phyloP scores from a whole-genome alignment of 768 basidiomycete species.

The Phylloporus sp. region DNA sequence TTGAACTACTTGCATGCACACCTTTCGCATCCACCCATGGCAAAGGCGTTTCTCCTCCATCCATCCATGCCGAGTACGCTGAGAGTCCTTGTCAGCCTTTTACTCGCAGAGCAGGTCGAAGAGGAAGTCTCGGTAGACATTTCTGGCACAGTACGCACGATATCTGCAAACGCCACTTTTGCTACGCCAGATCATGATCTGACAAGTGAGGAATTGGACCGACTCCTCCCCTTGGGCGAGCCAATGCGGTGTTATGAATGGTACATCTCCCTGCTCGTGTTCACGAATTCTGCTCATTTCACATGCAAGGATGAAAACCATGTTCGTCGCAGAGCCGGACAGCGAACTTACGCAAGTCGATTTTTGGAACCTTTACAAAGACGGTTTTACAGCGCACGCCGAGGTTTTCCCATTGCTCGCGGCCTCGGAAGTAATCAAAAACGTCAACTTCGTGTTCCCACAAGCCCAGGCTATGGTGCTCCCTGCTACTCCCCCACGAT shows the following conservation, averaged over 20 bases:
- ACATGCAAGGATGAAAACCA: constrained; percentile 75
- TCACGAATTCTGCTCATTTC: constrained; percentile 10
- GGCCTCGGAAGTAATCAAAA: constrained; percentile 94
- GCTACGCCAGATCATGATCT: constrained; percentile 58
- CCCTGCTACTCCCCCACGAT: constrained; percentile 63
- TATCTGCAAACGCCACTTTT: constrained; percentile 46
- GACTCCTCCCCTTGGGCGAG: constrained; percentile 53
- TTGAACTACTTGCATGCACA: constrained; percentile 74
- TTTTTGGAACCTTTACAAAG: constrained; percentile 93
- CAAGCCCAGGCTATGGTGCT: constrained; percentile 85
- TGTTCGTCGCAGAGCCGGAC: constrained; percentile 72
- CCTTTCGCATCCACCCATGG: constrained; percentile 67
- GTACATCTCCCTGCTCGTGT: constrained; percentile 35
- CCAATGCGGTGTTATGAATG: constrained; percentile 82
- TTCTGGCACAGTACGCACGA: constrained; percentile 53
- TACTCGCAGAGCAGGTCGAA: constrained; percentile 68
- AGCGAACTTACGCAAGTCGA: constrained; percentile 89
- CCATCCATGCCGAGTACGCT: constrained; percentile 66
- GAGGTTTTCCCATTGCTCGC: constrained; percentile 60
- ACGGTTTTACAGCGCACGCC: constrained; percentile 62
- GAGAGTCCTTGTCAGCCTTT: constrained; percentile 59
- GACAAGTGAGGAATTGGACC: constrained; percentile 63
- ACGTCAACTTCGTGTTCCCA: constrained; percentile 80
- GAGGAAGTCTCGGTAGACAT: constrained; percentile 62
- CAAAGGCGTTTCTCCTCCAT: constrained; percentile 71